Conservation (phyloP, 768 basidiomycete species). For the Termitomyces titanicus region DNA sequence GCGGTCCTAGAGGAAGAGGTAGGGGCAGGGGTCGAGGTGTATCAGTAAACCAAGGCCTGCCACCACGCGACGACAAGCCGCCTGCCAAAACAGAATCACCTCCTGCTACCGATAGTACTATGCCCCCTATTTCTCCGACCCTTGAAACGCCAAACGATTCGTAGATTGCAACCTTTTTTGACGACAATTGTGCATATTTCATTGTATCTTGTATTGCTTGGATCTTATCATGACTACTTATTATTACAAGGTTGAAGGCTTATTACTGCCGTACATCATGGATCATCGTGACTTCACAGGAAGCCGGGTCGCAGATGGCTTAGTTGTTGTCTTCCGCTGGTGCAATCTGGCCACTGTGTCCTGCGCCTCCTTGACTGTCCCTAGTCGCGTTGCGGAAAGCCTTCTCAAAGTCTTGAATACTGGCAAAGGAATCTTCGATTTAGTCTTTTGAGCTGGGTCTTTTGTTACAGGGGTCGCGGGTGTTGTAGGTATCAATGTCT, state of each 20-base stretch:
- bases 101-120: neutral
- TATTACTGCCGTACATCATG: neutral
- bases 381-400: constrained; percentile 12
- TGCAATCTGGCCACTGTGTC: neutral
- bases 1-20: constrained; percentile 23
- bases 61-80: neutral
- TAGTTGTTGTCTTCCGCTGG: neutral
- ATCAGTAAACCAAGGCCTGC: neutral
- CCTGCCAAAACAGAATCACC: neutral
- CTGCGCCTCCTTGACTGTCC: neutral
- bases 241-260: neutral
- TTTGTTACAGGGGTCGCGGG: neutral
- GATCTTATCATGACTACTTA: constrained; percentile 2
- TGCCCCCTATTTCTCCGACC: constrained; percentile 6
- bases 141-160: constrained; percentile 1
- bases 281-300: constrained; percentile 4
- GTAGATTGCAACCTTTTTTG: neutral
- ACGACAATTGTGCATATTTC: neutral
- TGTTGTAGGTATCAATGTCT: constrained; percentile 1
- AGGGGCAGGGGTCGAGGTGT: constrained; percentile 35
- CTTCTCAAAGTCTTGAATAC: constrained; percentile 19
- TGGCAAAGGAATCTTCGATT: constrained; percentile 22
- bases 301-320: constrained; percentile 7
- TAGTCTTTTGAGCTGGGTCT: neutral
- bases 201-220: constrained; percentile 9